Evolutionary conservation across 2,329 filamentous ascomycete genomes (phyloP), one percentile per base, ranked within the genome.

Genomic region (Arthrobotrys musiformis): DNA sequence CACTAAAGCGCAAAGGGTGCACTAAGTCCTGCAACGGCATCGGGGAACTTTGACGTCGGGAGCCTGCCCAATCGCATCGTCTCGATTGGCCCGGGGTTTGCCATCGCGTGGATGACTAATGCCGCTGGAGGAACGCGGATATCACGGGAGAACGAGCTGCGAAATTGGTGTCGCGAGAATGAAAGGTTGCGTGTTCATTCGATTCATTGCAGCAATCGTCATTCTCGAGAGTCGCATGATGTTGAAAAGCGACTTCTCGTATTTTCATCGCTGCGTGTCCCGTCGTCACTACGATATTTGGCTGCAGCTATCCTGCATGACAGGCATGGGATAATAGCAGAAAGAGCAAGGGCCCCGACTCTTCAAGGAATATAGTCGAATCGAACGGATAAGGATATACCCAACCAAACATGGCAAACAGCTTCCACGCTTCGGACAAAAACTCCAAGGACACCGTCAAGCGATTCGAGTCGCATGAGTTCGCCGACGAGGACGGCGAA

Each of bases 381-480:
- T n/a, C n/a, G 44, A 48, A 48, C 44, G 9, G 22, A 48, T 48
- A 42, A 42, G 40, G n/a, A 42, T 48, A 37, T 52, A 66, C 30
- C 19, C 13, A 66, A 52, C 19, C 13, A 66, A 52, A 37, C 22
- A 80, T 79, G 79, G 72, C 79, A 40, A 78, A 67, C 54, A 77
- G 77, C 42, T 74, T 79, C 37, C 67, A 78, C 40, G 58, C 61
- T 35, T 69, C 79, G 28, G 79, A 80, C 78, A 75, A 74, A 30
- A 79, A 74, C 35, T 75, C 77, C 54, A 79, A 74, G 54, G 74
- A 70, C 17, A 74, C 79, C 30, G 75, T 78, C 35, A 80, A 74
- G 56, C 73, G 74, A 33, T 73, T 80, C n/a, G 79, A 74, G 48
- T 70, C 77, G 50, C 79, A 79, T 76, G 73, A 66, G 52, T 79